Evolutionary conservation across 345 rosid genomes (phyloP).

Genomic region (Ailanthus altissimus): DNA sequence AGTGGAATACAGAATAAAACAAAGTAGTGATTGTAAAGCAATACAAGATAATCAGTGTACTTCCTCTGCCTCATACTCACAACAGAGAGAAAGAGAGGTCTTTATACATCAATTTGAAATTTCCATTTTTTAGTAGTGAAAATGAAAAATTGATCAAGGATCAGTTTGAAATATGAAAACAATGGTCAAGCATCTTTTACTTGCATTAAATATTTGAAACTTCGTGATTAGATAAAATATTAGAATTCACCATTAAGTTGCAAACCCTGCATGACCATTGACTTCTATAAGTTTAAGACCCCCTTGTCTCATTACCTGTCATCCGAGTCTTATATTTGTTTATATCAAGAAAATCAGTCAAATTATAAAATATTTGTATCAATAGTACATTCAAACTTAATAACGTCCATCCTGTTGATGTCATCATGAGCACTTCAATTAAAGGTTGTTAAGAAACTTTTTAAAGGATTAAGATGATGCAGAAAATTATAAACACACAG

Average conservation of each 20-base stretch:
- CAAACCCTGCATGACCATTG: neutral
- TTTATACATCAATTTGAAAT: neutral
- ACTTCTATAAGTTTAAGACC: neutral
- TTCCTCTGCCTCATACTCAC: neutral
- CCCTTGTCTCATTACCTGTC: neutral
- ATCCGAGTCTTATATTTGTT: neutral
- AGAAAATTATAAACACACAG: neutral
- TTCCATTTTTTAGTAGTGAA: neutral
- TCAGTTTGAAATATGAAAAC: neutral
- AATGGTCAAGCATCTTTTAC: neutral
- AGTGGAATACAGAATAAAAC: conserved; percentile 5
- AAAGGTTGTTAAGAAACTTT: neutral
- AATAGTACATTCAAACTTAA: neutral
- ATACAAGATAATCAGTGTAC: neutral
- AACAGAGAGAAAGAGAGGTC: neutral
- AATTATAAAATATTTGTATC: neutral
- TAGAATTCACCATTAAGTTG: neutral
- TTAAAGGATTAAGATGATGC: neutral
- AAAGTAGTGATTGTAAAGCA: neutral
- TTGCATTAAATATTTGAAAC: neutral
- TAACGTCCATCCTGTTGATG: neutral
- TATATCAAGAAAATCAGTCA: neutral
- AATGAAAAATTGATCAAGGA: neutral
- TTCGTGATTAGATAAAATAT: neutral
- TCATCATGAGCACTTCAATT: neutral